Evolutionary conservation across 176 grass and related monocot genomes (phyloP).

Genomic region (Raddia distichophylla): DNA sequence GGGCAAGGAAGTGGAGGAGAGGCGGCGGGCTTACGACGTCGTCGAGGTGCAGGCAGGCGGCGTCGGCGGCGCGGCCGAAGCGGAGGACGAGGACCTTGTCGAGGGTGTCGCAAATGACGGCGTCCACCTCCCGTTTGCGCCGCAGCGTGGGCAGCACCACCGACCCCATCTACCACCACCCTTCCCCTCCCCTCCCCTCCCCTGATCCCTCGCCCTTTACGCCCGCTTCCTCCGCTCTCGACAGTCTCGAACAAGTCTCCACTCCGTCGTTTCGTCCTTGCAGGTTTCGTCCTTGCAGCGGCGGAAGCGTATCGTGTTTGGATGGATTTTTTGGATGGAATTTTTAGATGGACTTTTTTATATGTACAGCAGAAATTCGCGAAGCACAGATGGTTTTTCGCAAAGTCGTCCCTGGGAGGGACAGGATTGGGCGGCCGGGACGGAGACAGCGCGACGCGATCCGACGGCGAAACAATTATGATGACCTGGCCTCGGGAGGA

Average conservation of each 20-base stretch:
- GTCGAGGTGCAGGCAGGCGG: conserved; percentile 78
- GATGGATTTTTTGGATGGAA: no score
- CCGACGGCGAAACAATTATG: no score
- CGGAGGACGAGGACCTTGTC: conserved; percentile 89
- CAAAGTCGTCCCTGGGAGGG: no score
- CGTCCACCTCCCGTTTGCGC: conserved; percentile 71
- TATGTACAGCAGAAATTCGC: no score
- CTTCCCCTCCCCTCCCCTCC: neutral
- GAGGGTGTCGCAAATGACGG: conserved; percentile 71
- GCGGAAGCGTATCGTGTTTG: no score
- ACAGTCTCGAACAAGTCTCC: no score
- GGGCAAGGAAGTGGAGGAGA: neutral
- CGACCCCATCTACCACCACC: conserved; percentile 50
- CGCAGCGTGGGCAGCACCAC: conserved; percentile 55
- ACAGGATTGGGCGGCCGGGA: no score
- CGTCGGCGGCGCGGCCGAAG: conserved; percentile 63
- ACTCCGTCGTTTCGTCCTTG: no score
- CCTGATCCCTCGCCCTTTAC: neutral
- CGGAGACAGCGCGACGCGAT: no score
- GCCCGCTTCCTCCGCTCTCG: neutral
- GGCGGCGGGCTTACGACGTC: conserved; percentile 49
- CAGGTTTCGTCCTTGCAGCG: neutral
- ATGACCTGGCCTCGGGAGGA: no score
- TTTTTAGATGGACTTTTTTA: no score
- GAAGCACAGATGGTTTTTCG: no score